These are phyloP conservation scores for Drechslerella coelobrocha DNA, from an alignment of 2,329 filamentous ascomycete genomes.

Conservation along the genomic window DNA sequence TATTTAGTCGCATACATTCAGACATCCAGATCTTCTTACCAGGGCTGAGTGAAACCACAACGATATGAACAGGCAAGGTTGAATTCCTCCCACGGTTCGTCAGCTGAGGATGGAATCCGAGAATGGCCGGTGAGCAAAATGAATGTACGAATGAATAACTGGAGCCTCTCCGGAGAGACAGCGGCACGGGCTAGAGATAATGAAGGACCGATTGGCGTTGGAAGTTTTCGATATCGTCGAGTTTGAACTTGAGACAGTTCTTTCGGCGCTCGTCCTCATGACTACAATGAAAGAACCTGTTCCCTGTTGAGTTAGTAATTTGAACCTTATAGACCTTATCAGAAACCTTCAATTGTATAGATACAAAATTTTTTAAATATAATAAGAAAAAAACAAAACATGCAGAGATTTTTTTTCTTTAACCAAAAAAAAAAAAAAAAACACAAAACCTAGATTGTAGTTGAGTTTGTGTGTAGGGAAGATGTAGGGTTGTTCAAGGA, in stretches of 20 bases:
- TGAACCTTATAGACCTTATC: slow-evolving; percentile 50
- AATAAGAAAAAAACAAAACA: slow-evolving; percentile 19
- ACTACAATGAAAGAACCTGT: slow-evolving; percentile 28
- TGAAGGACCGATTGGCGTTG: slow-evolving; percentile 43
- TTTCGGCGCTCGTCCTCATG: slow-evolving; percentile 37
- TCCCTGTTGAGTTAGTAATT: slow-evolving; percentile 48
- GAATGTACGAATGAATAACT: slow-evolving; percentile 23
- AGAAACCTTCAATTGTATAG: slow-evolving; percentile 19
- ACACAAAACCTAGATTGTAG: slow-evolving; percentile 40
- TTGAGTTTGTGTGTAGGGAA: slow-evolving; percentile 36
- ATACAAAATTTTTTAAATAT: slow-evolving; percentile 17
- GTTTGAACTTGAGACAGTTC: slow-evolving; percentile 50
- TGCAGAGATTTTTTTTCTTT: slow-evolving; percentile 6
- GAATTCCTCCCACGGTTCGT: slow-evolving; percentile 44
- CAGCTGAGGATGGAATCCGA: slow-evolving; percentile 43
- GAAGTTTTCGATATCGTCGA: slow-evolving; percentile 34
- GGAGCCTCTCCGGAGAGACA: slow-evolving; percentile 44
- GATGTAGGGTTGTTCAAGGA: slow-evolving; percentile 21
- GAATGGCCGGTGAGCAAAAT: slow-evolving; percentile 40
- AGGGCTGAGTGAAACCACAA: slow-evolving; percentile 48
- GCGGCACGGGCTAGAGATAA: slow-evolving; percentile 43
- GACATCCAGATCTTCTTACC: slow-evolving; percentile 49
- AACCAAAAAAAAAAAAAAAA: slow-evolving; percentile 30
- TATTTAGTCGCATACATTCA: slow-evolving; percentile 50
- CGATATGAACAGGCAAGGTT: slow-evolving; percentile 41